phyloP scores from a whole-genome alignment of 1,284 basidiomycete species.

The Termitomyces sp. region DNA sequence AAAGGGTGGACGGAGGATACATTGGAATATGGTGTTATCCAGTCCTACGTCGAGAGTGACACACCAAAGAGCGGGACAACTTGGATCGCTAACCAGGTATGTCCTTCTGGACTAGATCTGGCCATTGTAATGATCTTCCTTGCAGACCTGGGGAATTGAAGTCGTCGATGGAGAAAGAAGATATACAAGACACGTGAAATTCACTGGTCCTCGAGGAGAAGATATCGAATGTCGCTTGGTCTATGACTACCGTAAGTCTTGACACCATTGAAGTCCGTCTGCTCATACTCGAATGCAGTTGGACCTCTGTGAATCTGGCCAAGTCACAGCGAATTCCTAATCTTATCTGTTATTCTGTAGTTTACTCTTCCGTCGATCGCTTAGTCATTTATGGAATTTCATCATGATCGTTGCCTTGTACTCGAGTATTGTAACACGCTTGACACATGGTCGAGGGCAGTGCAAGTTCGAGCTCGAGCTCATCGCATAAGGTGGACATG shows the following conservation, averaged over 20 bases:
- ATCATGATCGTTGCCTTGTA: background rate
- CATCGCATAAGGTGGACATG: slow-evolving; percentile 5
- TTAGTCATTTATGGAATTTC: background rate
- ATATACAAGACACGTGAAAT: slow-evolving; percentile 57
- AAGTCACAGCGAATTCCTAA: background rate
- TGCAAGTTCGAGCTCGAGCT: slow-evolving; percentile 10
- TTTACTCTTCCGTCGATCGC: background rate
- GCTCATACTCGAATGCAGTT: slow-evolving; percentile 3
- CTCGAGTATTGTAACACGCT: background rate
- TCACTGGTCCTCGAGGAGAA: slow-evolving; percentile 58
- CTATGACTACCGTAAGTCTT: slow-evolving; percentile 55
- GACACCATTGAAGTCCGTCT: background rate
- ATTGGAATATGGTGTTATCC: slow-evolving; percentile 43
- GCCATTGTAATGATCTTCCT: background rate
- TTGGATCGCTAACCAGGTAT: slow-evolving; percentile 55
- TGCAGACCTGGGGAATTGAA: slow-evolving; percentile 69
- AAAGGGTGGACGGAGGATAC: slow-evolving; percentile 52
- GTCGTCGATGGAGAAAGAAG: slow-evolving; percentile 52
- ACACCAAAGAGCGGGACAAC: slow-evolving; percentile 45
- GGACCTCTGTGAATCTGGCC: background rate
- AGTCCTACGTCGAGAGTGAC: slow-evolving; percentile 47
- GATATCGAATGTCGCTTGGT: slow-evolving; percentile 53
- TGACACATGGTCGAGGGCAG: slow-evolving; percentile 12
- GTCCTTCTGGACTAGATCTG: background rate
- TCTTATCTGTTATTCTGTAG: background rate